phyloP scores from a whole-genome alignment of 2,329 filamentous ascomycete genomes.

The Akanthomyces lecanii region DNA sequence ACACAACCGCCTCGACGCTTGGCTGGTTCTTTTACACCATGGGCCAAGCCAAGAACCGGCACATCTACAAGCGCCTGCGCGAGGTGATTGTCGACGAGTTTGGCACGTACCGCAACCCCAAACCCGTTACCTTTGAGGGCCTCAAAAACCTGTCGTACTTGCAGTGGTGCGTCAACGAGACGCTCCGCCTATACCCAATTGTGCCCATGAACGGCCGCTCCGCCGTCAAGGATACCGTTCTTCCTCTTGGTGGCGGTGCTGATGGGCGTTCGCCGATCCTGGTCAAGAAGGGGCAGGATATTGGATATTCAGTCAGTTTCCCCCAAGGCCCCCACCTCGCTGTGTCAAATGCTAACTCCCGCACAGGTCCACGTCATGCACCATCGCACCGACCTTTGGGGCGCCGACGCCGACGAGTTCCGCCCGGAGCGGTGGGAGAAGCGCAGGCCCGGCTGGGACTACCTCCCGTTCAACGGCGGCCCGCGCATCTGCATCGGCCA shows the following conservation, averaged over 20 bases:
- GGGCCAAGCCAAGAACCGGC: conserved; percentile 31
- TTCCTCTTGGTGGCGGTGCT: conserved; percentile 48
- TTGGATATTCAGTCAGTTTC: conserved; percentile 31
- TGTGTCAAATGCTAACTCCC: conserved; percentile 15
- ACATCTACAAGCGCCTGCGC: conserved; percentile 40
- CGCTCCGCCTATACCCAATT: conserved; percentile 23
- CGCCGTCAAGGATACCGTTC: conserved; percentile 38
- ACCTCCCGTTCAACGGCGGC: conserved; percentile 27
- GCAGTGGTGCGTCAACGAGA: conserved; percentile 25
- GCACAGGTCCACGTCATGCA: conserved; percentile 30
- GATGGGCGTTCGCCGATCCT: conserved; percentile 45
- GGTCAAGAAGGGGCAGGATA: conserved; percentile 42
- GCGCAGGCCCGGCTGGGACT: conserved; percentile 25
- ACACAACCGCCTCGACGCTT: conserved; percentile 49
- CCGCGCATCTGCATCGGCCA: conserved; percentile 28
- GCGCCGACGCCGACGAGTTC: conserved; percentile 36
- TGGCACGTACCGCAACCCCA: conserved; percentile 38
- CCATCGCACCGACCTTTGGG: conserved; percentile 35
- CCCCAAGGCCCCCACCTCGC: rapidly evolving
- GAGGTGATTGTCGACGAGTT: conserved; percentile 41
- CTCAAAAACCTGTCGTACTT: conserved; percentile 24
- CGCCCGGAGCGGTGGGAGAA: conserved; percentile 37
- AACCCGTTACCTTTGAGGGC: conserved; percentile 25
- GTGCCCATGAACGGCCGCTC: conserved; percentile 24
- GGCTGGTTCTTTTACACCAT: conserved; percentile 45